Percentiles rank a stretch among this genome's conserved stretches.
Evolutionary conservation across 1,139 yeast genomes (phyloP).

Genomic region (Candida mesenterica): DNA sequence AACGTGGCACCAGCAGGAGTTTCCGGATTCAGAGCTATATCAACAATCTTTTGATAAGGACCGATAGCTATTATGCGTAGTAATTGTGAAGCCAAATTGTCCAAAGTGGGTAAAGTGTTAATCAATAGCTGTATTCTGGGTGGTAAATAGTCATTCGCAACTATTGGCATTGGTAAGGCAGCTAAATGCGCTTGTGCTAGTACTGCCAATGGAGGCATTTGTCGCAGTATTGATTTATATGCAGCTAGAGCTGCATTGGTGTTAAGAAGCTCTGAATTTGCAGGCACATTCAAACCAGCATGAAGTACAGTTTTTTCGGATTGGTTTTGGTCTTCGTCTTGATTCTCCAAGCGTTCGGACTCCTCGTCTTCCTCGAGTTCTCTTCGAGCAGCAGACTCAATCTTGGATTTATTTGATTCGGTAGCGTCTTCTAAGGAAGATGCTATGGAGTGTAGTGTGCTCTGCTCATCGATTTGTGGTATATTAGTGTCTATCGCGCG

Average conservation of each 20-base stretch:
- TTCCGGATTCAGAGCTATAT: constrained; percentile 70
- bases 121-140: constrained; percentile 60
- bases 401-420: constrained; percentile 13
- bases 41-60: constrained; percentile 71
- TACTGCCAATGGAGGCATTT: constrained; percentile 37
- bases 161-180: constrained; percentile 55
- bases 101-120: constrained; percentile 69
- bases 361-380: constrained; percentile 17
- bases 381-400: constrained; percentile 5
- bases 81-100: constrained; percentile 72
- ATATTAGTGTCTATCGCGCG: too few relatives aligned
- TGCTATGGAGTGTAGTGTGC: constrained; percentile 12
- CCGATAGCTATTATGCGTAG: constrained; percentile 65
- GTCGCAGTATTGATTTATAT: constrained; percentile 41
- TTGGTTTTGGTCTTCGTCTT: constrained; percentile 3
- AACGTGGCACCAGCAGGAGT: constrained; percentile 74
- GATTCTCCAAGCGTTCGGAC: constrained; percentile 6
- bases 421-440: constrained; percentile 25
- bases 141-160: constrained; percentile 56
- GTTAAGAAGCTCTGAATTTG: constrained; percentile 41
- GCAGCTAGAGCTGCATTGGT: constrained; percentile 45
- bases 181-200: constrained; percentile 54
- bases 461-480: constrained; percentile 1
- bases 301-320: constrained; percentile 14
- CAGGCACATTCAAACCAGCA: constrained; percentile 34